Percentiles rank a stretch among this genome's conserved stretches.
These are phyloP conservation scores for Penicillium angulare DNA, from an alignment of 495 filamentous ascomycete genomes.

Conservation along the genomic window DNA sequence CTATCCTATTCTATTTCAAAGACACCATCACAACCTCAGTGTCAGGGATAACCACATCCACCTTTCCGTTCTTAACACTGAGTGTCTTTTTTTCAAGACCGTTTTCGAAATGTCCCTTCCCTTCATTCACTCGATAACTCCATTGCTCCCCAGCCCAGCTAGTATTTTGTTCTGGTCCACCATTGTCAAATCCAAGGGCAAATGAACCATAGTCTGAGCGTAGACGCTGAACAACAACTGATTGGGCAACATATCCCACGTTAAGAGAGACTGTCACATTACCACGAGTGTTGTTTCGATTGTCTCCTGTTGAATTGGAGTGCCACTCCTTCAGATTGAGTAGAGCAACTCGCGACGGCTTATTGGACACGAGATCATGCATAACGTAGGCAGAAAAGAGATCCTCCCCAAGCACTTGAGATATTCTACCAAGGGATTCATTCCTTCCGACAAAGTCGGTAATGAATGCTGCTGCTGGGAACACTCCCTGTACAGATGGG, in stretches of 20 bases:
- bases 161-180: conserved; percentile 17
- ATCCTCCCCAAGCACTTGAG: conserved; percentile 4
- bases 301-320: not conserved
- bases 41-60: not conserved
- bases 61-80: not conserved
- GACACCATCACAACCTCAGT: conserved; percentile 4
- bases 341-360: conserved; percentile 13
- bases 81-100: not conserved
- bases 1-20: too few relatives aligned
- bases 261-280: not conserved
- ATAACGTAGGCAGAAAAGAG: conserved; percentile 23
- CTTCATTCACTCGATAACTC: conserved; percentile 17
- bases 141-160: conserved; percentile 29
- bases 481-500: conserved; percentile 14
- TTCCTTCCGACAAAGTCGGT: conserved; percentile 18
- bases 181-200: conserved; percentile 21
- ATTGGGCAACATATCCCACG: not conserved
- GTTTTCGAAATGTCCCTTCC: conserved; percentile 11
- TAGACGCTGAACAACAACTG: conserved; percentile 14
- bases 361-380: conserved; percentile 13
- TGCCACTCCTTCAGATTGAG: conserved; percentile 18
- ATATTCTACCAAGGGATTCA: conserved; percentile 7
- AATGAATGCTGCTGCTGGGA: conserved; percentile 11
- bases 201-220: conserved; percentile 16
- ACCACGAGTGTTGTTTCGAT: not conserved